phyloP scores from a whole-genome alignment of 129 eudicot species.

The Calendula officinalis region DNA sequence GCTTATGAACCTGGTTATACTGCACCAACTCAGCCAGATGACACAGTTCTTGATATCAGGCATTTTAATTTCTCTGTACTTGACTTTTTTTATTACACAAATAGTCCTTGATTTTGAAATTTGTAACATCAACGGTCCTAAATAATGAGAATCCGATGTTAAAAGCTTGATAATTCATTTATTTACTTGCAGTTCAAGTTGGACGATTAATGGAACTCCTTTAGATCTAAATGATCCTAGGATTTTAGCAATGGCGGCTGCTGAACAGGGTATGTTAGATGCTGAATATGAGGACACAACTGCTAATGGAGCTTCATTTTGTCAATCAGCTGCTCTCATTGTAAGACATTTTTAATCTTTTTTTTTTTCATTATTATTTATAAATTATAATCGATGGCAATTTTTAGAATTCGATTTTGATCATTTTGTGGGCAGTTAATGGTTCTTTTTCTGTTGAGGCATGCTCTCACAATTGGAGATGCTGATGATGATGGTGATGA shows the following conservation, averaged over 20 bases:
- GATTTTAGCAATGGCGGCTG: conserved; percentile 69
- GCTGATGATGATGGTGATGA: conserved; percentile 51
- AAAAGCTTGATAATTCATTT: too few relatives aligned
- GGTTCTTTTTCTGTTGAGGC: conserved; percentile 74
- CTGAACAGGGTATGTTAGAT: conserved; percentile 53
- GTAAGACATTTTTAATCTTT: conserved; percentile 3
- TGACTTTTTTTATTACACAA: neutral
- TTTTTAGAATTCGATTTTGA: neutral
- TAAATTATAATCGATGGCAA: neutral
- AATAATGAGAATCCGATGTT: too few relatives aligned
- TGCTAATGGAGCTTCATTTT: conserved; percentile 41
- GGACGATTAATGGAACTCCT: conserved; percentile 74
- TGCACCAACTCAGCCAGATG: conserved; percentile 49
- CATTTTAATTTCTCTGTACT: conserved; percentile 25
- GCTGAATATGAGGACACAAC: conserved; percentile 32
- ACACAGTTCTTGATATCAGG: conserved; percentile 72
- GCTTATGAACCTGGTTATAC: conserved; percentile 73
- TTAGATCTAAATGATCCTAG: conserved; percentile 73
- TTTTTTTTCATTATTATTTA: neutral
- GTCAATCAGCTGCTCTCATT: conserved; percentile 41
- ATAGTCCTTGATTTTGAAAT: too few relatives aligned
- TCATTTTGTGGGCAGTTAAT: conserved; percentile 41
- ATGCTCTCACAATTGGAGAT: conserved; percentile 56
- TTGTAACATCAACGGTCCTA: too few relatives aligned
- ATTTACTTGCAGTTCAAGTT: conserved; percentile 45